Evolutionary conservation across 495 filamentous ascomycete species (phyloP), one percentile per base, ranked within the genome.

Genomic region (Aspergillus kassunensis): DNA sequence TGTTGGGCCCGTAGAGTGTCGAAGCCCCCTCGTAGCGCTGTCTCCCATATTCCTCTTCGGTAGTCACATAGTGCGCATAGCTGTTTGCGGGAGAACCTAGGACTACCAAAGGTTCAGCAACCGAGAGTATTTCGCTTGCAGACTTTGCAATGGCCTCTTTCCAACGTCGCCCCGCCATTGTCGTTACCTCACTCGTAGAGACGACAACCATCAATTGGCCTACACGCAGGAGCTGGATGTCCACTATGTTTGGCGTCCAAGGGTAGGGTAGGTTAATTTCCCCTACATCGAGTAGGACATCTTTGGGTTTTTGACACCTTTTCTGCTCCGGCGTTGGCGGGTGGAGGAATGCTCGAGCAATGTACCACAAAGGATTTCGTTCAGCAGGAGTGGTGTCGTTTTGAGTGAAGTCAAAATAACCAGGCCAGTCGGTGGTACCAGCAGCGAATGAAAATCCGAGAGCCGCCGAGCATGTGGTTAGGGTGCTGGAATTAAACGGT

Each of bases 1-100:
- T 95, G 61, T 91, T 84, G n/a, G 89, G 89, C 0, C 93, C 93
- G 69, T 95, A 96, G 23, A 97, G 81, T 4, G 93, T 98, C 21
- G 89, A 95, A 13, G 90, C 93, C 43, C 93, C 93, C 71, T 98
- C 93, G 69, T 97, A 97, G 42, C 93, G 84, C 68, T 98, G 93
- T 47, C 91, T 80, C 13, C 67, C 66, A 64, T 97, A 98, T 62
- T 98, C 93, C 64, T 97, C 90, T 59, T 90, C 83, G 0, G 93
- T 98, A 9, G 89, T 71, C 68, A 96, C 95, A 67, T 98, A 98
- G 65, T 98, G 93, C 12, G 93, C 90, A 66, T 98, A 98, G 59
- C 80, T 90, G 68, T 98, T 98, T 8, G 91, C 89, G 4, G 92
- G 93, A 1, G 89, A 90, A n/a, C 93, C 93, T 12, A 98, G 74